Evolutionary conservation across 139 green algal species (phyloP), one percentile per base, ranked within the genome.

Genomic region (Micractinium conductrix): DNA sequence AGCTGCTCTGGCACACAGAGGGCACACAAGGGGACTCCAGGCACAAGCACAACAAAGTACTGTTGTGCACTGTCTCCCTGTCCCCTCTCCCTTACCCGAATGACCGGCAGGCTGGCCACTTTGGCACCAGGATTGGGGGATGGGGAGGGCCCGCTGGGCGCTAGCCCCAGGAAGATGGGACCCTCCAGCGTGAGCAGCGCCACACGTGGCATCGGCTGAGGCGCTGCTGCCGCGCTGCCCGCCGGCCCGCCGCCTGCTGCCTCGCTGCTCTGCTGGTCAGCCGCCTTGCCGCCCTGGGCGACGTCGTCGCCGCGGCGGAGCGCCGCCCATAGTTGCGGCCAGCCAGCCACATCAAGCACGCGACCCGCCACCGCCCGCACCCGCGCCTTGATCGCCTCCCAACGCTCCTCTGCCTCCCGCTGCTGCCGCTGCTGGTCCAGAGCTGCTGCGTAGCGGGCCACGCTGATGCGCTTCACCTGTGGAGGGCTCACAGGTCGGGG

Each of bases 41-140:
- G n/a, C n/a, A n/a, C n/a, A n/a, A n/a, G n/a, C n/a, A n/a, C n/a
- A n/a, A n/a, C n/a, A n/a, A n/a, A n/a, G n/a, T n/a, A n/a, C n/a
- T n/a, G n/a, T n/a, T n/a, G n/a, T n/a, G n/a, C n/a, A n/a, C n/a
- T n/a, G n/a, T n/a, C n/a, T n/a, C n/a, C n/a, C n/a, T n/a, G n/a
- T n/a, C n/a, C n/a, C n/a, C n/a, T n/a, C n/a, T n/a, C n/a, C n/a
- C n/a, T n/a, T n/a, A n/a, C n/a, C n/a, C n/a, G n/a, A 10, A 74
- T 44, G 33, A 74, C 67, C 7, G 67, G 67, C 67, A 74, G 67
- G 67, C n/a, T 45, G 67, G 67, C 67, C 21, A 74, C 45, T 35
- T 74, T 74, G 67, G 33, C 67, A 44, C 9, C 24, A 4, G 67
- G 21, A 35, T 44, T 21, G 67, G 24, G 71, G 71, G 14, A 38